Conservation (phyloP, 2,329 filamentous ascomycete genomes). For the Aspergillus neotritici region DNA sequence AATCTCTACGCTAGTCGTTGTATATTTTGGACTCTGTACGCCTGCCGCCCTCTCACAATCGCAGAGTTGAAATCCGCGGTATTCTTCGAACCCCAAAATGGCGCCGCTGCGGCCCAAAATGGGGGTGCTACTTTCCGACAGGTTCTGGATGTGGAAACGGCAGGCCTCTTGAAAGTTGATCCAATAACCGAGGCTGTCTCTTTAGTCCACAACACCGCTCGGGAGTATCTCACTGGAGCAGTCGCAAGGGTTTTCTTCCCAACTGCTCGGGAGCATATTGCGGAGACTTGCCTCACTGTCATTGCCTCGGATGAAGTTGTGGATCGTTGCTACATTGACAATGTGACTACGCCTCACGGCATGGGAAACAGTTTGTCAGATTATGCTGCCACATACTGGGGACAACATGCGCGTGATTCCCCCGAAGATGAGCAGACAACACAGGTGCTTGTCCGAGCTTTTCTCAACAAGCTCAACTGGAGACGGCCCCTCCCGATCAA, state of each 20-base stretch:
- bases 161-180: constrained; percentile 25
- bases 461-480: constrained; percentile 31
- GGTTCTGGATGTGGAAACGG: constrained; percentile 11
- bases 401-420: constrained; percentile 23
- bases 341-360: constrained; percentile 8
- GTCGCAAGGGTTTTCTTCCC: constrained; percentile 28
- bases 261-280: constrained; percentile 22
- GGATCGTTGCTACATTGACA: constrained; percentile 26
- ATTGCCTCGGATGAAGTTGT: constrained; percentile 28
- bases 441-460: constrained; percentile 26
- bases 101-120: neutral
- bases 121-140: constrained; percentile 7
- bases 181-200: constrained; percentile 19
- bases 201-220: constrained; percentile 28
- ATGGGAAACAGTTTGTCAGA: constrained; percentile 12
- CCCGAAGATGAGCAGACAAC: constrained; percentile 26
- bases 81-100: constrained; percentile 2
- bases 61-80: constrained; percentile 19
- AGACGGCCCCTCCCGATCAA: constrained; percentile 20
- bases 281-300: constrained; percentile 23
- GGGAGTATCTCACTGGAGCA: constrained; percentile 24
- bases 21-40: constrained; percentile 27
- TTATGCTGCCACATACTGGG: constrained; percentile 29
- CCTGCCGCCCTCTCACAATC: constrained; percentile 20
- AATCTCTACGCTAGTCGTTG: constrained; percentile 16